These are phyloP conservation scores for Pulveroboletus sp. DNA, from an alignment of 768 basidiomycete genomes.

Conservation along the genomic window DNA sequence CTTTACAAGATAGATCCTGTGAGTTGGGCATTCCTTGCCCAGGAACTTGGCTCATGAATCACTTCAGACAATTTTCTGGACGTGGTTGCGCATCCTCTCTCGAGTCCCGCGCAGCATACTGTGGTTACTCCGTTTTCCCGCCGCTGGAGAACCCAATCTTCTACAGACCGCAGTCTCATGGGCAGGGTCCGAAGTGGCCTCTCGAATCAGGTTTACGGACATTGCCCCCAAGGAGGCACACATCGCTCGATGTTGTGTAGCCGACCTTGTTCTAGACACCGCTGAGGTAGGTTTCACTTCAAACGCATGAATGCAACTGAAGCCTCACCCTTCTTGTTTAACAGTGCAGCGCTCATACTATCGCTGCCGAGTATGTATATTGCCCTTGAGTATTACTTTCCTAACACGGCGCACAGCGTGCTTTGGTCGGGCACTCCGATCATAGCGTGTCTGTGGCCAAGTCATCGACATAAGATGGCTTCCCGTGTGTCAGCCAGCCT, in stretches of 20 bases:
- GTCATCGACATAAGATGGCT: conserved; percentile 45
- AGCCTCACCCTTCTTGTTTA: not conserved
- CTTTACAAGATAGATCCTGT: conserved; percentile 47
- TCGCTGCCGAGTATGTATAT: conserved; percentile 43
- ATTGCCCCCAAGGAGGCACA: conserved; percentile 45
- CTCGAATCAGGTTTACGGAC: conserved; percentile 46
- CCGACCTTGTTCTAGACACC: conserved; percentile 50
- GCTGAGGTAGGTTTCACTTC: conserved; percentile 36
- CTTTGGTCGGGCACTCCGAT: conserved; percentile 52
- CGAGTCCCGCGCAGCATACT: conserved; percentile 44
- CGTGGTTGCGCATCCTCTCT: conserved; percentile 46
- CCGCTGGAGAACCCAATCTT: conserved; percentile 44
- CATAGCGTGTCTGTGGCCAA: conserved; percentile 43
- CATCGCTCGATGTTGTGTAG: conserved; percentile 42
- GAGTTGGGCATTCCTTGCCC: conserved; percentile 2
- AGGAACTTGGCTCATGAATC: conserved; percentile 3
- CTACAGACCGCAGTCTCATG: conserved; percentile 39
- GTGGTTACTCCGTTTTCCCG: conserved; percentile 52
- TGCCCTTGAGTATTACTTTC: not conserved
- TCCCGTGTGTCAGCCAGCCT: conserved; percentile 49
- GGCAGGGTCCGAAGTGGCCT: conserved; percentile 44
- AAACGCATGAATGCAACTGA: not conserved
- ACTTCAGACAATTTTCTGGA: conserved; percentile 38
- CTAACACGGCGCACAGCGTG: conserved; percentile 32
- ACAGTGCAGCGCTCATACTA: conserved; percentile 52